A percentile compares a stretch with the other conserved stretches of the same genome.
Conservation (phyloP, 768 basidiomycete species). For the Lepiota venenata region DNA sequence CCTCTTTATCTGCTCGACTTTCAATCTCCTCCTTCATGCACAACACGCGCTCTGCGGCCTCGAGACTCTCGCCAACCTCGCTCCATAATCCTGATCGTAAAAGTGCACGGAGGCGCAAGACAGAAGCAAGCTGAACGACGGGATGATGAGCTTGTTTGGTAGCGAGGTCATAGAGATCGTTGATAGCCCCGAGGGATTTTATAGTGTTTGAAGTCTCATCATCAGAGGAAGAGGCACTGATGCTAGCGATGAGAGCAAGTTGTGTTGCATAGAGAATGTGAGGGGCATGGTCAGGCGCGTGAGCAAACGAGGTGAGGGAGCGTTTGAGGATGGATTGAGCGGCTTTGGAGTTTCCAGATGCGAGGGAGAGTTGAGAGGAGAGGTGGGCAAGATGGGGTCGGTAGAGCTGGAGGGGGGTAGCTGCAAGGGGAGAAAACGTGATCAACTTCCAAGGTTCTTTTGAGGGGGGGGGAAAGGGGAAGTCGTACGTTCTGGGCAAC, state of each 20-base stretch:
- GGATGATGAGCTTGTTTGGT: slow-evolving; percentile 31
- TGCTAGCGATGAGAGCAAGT: slow-evolving; percentile 48
- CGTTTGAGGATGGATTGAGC: slow-evolving; percentile 58
- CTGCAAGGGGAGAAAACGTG: slow-evolving; percentile 25
- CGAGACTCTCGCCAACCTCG: slow-evolving; percentile 50
- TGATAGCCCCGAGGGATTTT: slow-evolving; percentile 28
- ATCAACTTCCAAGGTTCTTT: too few relatives aligned
- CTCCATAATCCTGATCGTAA: slow-evolving; percentile 57
- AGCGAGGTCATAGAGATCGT: slow-evolving; percentile 27
- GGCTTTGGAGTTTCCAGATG: slow-evolving; percentile 50
- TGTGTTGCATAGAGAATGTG: slow-evolving; percentile 53
- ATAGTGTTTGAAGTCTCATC: slow-evolving; percentile 15
- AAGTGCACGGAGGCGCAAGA: slow-evolving; percentile 50
- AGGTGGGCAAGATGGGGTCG: slow-evolving; percentile 57
- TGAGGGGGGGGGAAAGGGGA: not conserved
- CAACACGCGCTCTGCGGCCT: slow-evolving; percentile 44
- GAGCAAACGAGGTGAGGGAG: slow-evolving; percentile 40
- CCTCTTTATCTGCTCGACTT: not conserved
- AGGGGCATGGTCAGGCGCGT: slow-evolving; percentile 40
- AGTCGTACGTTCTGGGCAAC: slow-evolving; percentile 58
- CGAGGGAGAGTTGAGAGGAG: slow-evolving; percentile 56
- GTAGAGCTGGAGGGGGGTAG: slow-evolving; percentile 63
- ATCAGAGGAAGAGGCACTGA: slow-evolving; percentile 9
- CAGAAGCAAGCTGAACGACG: slow-evolving; percentile 28
- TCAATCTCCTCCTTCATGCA: slow-evolving; percentile 49